Evolutionary conservation across 2,329 filamentous ascomycete genomes (phyloP).

Genomic region (Chrysoporthe puriensis): DNA sequence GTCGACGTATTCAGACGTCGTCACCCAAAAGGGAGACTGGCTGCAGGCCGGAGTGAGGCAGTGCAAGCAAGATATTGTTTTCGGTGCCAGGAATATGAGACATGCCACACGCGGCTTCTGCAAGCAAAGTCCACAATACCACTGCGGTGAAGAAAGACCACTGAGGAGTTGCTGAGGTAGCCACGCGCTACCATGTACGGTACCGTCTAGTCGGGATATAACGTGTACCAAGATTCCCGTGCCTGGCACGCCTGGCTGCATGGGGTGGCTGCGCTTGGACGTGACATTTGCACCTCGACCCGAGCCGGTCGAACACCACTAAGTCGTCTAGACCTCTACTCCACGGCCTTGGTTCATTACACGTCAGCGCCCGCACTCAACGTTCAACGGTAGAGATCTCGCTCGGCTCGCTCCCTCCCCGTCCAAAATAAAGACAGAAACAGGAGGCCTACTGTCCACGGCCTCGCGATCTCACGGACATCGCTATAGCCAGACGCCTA

Average conservation of each 20-base stretch:
- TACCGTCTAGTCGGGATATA: not conserved
- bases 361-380: conserved; percentile 25
- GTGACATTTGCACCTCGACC: conserved; percentile 13
- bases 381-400: conserved; percentile 8
- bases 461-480: not conserved
- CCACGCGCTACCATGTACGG: not conserved
- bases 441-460: not conserved
- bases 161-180: not conserved
- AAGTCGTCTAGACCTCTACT: not conserved
- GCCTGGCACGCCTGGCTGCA: not conserved
- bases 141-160: not conserved
- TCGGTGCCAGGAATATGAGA: not conserved
- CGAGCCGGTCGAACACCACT: not conserved
- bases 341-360: conserved; percentile 2
- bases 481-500: not conserved
- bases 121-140: not conserved
- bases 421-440: not conserved
- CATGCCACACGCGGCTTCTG: not conserved
- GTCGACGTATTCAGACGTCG: no score
- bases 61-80: not conserved
- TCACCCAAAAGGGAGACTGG: no score
- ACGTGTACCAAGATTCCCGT: not conserved
- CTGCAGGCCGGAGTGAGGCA: not conserved
- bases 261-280: conserved; percentile 10
- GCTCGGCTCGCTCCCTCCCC: not conserved